Evolutionary conservation across 495 filamentous ascomycete species (phyloP).

Genomic region (Terfezia boudieri): DNA sequence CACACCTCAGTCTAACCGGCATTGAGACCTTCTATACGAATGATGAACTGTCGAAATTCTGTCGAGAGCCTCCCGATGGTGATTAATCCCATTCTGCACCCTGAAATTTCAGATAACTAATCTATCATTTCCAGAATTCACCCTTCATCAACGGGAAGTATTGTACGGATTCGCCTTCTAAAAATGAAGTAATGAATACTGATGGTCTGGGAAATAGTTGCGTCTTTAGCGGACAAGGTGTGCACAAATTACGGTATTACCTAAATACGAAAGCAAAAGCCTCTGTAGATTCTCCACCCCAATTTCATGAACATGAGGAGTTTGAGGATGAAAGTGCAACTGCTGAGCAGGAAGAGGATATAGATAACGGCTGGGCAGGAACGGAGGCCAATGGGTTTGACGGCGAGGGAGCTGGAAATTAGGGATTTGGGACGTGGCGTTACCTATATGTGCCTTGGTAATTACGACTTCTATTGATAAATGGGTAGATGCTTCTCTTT

Average conservation of each 20-base stretch:
- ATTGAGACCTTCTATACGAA: slow-evolving; percentile 59
- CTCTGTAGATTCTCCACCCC: not conserved
- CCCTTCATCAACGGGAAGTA: slow-evolving; percentile 76
- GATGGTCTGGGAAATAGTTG: slow-evolving; percentile 29
- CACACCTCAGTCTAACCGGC: slow-evolving; percentile 90
- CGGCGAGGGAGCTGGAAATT: too few relatives aligned
- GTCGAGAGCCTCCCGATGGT: slow-evolving; percentile 62
- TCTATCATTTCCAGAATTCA: slow-evolving; percentile 36
- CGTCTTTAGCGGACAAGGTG: slow-evolving; percentile 82
- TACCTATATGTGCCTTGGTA: too few relatives aligned
- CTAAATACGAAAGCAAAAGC: slow-evolving; percentile 25
- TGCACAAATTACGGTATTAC: slow-evolving; percentile 50
- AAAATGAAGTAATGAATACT: not conserved
- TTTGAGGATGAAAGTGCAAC: not conserved
- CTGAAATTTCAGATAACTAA: too few relatives aligned
- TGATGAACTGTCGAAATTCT: slow-evolving; percentile 57
- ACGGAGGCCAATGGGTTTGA: too few relatives aligned
- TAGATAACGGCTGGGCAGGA: too few relatives aligned
- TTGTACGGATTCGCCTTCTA: slow-evolving; percentile 20
- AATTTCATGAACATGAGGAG: not conserved
- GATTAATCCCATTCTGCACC: too few relatives aligned
- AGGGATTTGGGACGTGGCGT: too few relatives aligned
- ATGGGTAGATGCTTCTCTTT: too few relatives aligned
- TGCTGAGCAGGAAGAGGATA: not conserved
- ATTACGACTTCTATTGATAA: too few relatives aligned